Conservation (phyloP, 225 moss, liverwort and hornwort genomes). For the Rhytidiadelphus loreus region DNA sequence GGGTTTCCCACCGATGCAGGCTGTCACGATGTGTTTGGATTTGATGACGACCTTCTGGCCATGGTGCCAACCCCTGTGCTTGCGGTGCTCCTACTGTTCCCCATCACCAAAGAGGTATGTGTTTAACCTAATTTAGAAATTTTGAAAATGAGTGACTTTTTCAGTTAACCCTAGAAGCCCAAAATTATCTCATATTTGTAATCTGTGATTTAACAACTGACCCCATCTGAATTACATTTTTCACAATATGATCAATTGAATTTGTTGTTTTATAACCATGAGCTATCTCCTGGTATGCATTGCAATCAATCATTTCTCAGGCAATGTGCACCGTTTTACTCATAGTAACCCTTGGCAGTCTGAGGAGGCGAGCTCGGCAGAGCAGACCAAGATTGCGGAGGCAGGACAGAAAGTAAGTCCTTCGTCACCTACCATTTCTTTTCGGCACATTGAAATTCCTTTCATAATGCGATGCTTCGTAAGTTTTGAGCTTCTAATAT, state of each 20-base stretch:
- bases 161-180: neutral
- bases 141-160: neutral
- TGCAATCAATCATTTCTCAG: neutral
- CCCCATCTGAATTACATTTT: neutral
- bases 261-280: neutral
- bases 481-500: neutral
- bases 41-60: conserved; percentile 71
- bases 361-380: conserved; percentile 49
- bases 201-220: neutral
- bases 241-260: neutral
- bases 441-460: neutral
- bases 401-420: conserved; percentile 43
- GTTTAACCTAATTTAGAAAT: neutral
- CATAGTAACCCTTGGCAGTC: conserved; percentile 21
- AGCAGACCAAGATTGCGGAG: conserved; percentile 31
- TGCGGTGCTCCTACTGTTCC: conserved; percentile 71
- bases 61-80: conserved; percentile 82
- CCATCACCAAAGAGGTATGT: conserved; percentile 55
- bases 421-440: neutral
- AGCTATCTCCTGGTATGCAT: neutral
- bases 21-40: conserved; percentile 74
- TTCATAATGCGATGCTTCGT: neutral
- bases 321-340: neutral
- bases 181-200: neutral
- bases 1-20: conserved; percentile 57